A percentile compares a stretch with the other conserved stretches of the same genome.
phyloP scores from a whole-genome alignment of 176 grass and related monocot species.

The Dendrocalamus sinicus region DNA sequence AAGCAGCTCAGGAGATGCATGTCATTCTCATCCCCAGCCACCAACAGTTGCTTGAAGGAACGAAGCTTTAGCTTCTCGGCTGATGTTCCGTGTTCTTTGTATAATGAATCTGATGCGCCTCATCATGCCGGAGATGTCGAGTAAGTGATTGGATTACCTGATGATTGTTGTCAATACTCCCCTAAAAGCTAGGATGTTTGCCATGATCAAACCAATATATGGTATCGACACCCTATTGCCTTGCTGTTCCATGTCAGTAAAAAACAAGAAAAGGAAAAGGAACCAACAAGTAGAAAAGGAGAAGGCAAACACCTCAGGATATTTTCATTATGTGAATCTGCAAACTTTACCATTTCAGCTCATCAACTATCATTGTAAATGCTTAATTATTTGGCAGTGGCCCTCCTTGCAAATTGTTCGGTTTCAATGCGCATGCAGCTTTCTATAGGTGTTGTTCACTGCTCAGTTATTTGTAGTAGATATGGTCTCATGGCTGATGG shows the following conservation, averaged over 20 bases:
- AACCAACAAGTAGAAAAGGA: background rate
- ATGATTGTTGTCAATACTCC: background rate
- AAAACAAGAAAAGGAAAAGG: background rate
- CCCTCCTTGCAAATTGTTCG: background rate
- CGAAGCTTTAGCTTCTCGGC: slow-evolving; percentile 48
- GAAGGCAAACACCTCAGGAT: background rate
- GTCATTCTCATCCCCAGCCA: slow-evolving; percentile 41
- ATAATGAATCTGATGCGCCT: slow-evolving; percentile 19
- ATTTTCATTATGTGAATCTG: background rate
- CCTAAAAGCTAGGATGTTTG: background rate
- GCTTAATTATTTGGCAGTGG: slow-evolving; percentile 9
- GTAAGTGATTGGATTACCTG: slow-evolving; percentile 34
- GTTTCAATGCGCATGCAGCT: slow-evolving; percentile 19
- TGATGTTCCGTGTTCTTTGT: slow-evolving; percentile 32
- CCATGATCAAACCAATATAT: background rate
- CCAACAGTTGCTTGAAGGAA: slow-evolving; percentile 32
- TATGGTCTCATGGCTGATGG: background rate
- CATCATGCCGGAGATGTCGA: slow-evolving; percentile 19
- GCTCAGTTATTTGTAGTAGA: background rate
- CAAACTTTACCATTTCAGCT: slow-evolving; percentile 6
- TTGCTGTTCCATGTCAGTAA: background rate
- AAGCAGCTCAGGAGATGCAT: slow-evolving; percentile 47
- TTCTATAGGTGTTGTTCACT: background rate
- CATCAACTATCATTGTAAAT: slow-evolving; percentile 14
- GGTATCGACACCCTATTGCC: background rate